These are phyloP conservation scores for Kluyveromyces lactis DNA, from an alignment of 805 yeast genomes.

Conservation along the genomic window DNA sequence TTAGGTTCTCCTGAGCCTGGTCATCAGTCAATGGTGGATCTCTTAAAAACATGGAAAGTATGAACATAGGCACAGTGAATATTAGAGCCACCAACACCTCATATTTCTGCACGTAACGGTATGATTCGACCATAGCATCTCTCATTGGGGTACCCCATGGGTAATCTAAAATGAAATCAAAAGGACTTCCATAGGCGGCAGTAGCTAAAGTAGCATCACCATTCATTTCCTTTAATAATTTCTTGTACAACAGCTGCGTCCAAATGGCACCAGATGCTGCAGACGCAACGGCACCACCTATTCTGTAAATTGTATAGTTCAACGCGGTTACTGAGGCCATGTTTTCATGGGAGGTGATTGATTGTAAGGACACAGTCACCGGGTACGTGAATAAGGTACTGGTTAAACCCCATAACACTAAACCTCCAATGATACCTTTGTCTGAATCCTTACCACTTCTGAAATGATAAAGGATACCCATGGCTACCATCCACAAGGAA, in stretches of 20 bases:
- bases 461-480: conserved; percentile 50
- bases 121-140: conserved; percentile 46
- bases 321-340: conserved; percentile 60
- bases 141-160: conserved; percentile 61
- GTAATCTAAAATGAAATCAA: conserved; percentile 37
- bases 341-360: conserved; percentile 54
- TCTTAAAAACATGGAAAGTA: conserved; percentile 20
- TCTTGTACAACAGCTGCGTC: conserved; percentile 49
- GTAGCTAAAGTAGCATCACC: conserved; percentile 34
- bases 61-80: conserved; percentile 20
- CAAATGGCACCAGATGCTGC: conserved; percentile 71
- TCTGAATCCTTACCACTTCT: conserved; percentile 44
- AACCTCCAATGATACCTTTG: conserved; percentile 55
- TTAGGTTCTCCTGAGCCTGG: conserved; percentile 20
- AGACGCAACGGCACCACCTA: conserved; percentile 58
- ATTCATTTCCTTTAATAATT: conserved; percentile 30
- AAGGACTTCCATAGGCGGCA: conserved; percentile 46
- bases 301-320: conserved; percentile 49
- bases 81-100: conserved; percentile 39
- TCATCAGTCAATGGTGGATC: conserved; percentile 21
- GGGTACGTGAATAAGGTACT: conserved; percentile 64
- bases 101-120: conserved; percentile 50
- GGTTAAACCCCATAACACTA: conserved; percentile 58
- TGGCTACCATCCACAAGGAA: conserved; percentile 46
- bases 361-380: conserved; percentile 52